Evolutionary conservation across 2,329 filamentous ascomycete genomes (phyloP).

Genomic region (Claviceps sp.): DNA sequence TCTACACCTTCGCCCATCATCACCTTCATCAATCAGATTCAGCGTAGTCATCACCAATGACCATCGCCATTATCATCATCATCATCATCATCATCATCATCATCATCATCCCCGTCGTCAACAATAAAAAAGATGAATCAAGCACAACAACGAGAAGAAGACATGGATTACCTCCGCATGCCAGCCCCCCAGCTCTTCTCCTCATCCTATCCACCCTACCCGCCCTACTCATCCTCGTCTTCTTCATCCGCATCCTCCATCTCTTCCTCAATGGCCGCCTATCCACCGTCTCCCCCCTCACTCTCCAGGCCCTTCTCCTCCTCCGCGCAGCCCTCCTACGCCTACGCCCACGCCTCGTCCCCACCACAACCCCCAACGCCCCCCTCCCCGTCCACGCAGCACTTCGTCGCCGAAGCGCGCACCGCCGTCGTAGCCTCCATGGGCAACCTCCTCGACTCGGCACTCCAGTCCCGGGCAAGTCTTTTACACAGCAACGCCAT

Average conservation of each 20-base stretch:
- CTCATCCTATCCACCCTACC: neutral
- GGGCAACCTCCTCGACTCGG: slow-evolving; percentile 55
- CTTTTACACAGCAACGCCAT: slow-evolving; percentile 57
- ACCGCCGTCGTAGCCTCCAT: slow-evolving; percentile 47
- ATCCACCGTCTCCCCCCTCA: neutral
- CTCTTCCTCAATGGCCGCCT: neutral
- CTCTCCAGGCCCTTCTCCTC: neutral
- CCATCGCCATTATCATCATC: neutral
- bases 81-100: neutral
- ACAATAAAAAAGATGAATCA: neutral
- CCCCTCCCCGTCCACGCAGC: slow-evolving; percentile 28
- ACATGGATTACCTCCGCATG: neutral
- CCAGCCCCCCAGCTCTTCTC: neutral
- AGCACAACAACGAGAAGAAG: neutral
- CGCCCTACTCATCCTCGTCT: neutral
- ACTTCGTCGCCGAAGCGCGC: slow-evolving; percentile 42
- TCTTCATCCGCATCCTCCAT: neutral
- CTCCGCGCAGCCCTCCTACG: slow-evolving; percentile 5
- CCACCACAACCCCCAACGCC: slow-evolving; percentile 22
- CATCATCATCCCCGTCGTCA: neutral
- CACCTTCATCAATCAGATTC: no score
- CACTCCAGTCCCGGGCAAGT: slow-evolving; percentile 53
- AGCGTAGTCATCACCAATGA: no score
- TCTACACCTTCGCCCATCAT: no score
- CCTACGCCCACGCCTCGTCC: slow-evolving; percentile 4